Percentiles rank a stretch among this genome's conserved stretches.
Conservation (phyloP, 2,329 filamentous ascomycete species). For the Leptographium radiaticola region DNA sequence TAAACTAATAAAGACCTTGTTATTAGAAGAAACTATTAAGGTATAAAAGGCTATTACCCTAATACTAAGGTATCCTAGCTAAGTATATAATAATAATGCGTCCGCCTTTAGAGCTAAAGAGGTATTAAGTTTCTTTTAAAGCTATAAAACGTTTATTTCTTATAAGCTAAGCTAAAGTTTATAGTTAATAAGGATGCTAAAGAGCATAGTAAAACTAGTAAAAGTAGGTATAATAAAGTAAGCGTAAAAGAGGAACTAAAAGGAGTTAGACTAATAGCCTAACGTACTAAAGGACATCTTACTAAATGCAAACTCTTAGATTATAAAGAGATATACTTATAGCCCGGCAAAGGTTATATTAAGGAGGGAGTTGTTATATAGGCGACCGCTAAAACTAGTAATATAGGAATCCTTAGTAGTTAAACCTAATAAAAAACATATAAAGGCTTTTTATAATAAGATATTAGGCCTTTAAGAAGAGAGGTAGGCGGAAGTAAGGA, state of each 20-base stretch:
- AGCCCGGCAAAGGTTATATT: neutral
- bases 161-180: neutral
- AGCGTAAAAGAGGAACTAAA: neutral
- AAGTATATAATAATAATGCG: neutral
- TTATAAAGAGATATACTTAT: neutral
- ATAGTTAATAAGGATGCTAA: neutral
- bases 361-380: neutral
- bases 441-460: neutral
- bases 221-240: neutral
- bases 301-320: neutral
- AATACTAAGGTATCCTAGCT: neutral
- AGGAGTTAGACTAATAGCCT: neutral
- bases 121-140: neutral
- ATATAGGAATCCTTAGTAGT: too few species aligned
- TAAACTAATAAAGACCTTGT: too few species aligned
- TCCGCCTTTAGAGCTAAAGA: neutral
- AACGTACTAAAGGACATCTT: neutral
- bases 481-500: too few species aligned
- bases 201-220: neutral
- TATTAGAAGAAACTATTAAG: too few species aligned
- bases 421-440: neutral
- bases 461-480: neutral
- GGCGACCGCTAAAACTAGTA: neutral
- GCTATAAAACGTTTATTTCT: neutral
- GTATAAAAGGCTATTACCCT: too few species aligned